Evolutionary conservation across 1,284 basidiomycete species (phyloP).

Genomic region (Microbotryomycetes sp.): DNA sequence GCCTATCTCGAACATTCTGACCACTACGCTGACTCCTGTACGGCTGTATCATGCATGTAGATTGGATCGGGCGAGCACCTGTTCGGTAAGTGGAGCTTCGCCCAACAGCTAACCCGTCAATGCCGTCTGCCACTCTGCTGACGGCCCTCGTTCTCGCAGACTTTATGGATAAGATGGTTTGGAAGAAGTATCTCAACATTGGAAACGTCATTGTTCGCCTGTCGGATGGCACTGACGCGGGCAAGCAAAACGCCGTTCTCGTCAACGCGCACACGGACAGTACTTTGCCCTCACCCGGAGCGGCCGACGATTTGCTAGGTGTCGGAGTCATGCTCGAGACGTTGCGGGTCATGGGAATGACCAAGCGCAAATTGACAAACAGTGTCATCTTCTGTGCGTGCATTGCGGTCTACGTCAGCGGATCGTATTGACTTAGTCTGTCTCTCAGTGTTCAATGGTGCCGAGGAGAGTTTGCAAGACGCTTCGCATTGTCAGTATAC

Average conservation of each 20-base stretch:
- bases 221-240: constrained; percentile 66
- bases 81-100: background rate
- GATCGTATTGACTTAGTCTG: constrained; percentile 3
- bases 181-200: constrained; percentile 79
- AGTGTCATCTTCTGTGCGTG: constrained; percentile 75
- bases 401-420: background rate
- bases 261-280: constrained; percentile 84
- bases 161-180: constrained; percentile 49
- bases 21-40: background rate
- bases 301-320: constrained; percentile 54
- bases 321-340: constrained; percentile 87
- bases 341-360: constrained; percentile 70
- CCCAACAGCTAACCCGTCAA: background rate
- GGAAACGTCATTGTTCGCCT: constrained; percentile 84
- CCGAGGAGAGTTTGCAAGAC: constrained; percentile 89
- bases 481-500: constrained; percentile 60
- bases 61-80: background rate
- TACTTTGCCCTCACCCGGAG: constrained; percentile 62
- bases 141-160: constrained; percentile 16
- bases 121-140: constrained; percentile 5
- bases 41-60: background rate
- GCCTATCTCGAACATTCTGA: constrained; percentile 36
- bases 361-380: constrained; percentile 64
- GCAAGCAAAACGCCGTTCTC: constrained; percentile 72
- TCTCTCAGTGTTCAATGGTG: constrained; percentile 81